phyloP scores from a whole-genome alignment of 352 stramenopile species.

The Poterioochromonas sp. region DNA sequence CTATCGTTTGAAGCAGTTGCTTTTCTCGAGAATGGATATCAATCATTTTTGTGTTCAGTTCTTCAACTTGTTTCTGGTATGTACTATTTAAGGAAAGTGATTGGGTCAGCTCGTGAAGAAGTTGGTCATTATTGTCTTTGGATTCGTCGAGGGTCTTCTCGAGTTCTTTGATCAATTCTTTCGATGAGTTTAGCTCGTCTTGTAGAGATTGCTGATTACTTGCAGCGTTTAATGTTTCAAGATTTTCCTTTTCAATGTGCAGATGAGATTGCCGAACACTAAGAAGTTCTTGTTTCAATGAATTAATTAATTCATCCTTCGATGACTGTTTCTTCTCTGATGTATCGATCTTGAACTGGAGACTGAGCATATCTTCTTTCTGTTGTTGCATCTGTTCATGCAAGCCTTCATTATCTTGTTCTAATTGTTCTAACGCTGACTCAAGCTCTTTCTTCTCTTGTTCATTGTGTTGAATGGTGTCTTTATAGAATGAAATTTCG shows the following conservation, averaged over 20 bases:
- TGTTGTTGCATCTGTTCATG: neutral
- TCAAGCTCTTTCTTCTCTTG: neutral
- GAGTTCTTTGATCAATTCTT: neutral
- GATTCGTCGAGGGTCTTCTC: neutral
- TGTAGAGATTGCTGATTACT: neutral
- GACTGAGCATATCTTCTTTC: neutral
- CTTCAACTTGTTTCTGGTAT: neutral
- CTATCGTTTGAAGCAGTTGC: neutral
- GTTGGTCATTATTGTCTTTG: neutral
- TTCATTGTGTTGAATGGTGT: neutral
- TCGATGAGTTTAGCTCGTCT: neutral
- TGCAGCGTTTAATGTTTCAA: neutral
- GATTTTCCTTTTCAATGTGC: neutral
- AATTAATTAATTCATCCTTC: conserved; percentile 11
- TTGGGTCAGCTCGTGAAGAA: neutral
- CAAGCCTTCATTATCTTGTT: neutral
- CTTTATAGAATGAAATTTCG: neutral
- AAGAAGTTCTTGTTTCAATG: neutral
- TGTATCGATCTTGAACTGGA: neutral
- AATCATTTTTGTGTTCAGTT: neutral
- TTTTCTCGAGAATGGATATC: neutral
- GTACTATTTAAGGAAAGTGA: neutral
- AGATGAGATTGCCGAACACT: neutral
- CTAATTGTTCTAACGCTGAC: neutral
- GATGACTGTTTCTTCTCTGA: neutral